Evolutionary conservation across 805 yeast genomes (phyloP).

Genomic region (Candida fluviatilis): DNA sequence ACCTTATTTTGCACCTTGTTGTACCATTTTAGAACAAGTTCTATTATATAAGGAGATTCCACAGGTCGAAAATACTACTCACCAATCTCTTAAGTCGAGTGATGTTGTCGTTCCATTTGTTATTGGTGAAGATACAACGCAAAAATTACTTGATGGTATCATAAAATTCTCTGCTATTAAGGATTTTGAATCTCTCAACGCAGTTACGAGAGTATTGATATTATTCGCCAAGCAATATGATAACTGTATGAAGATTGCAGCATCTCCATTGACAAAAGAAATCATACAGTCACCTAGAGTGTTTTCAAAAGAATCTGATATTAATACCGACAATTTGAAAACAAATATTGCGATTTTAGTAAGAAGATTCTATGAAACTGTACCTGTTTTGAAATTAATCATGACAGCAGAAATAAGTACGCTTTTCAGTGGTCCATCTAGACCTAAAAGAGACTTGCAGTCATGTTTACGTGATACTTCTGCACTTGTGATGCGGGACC

Average conservation of each 20-base stretch:
- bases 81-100: constrained; percentile 9
- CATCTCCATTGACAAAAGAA: constrained; percentile 42
- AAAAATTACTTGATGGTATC: constrained; percentile 41
- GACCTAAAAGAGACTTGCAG: constrained; percentile 41
- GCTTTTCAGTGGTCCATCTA: constrained; percentile 29
- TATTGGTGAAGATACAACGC: constrained; percentile 15
- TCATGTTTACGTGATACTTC: constrained; percentile 47
- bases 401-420: constrained; percentile 50
- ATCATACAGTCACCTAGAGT: constrained; percentile 4
- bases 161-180: constrained; percentile 37
- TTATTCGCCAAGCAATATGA: constrained; percentile 46
- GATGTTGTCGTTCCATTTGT: constrained; percentile 11
- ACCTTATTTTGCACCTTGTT: constrained; percentile 57
- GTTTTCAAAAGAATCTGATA: not conserved
- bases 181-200: constrained; percentile 45
- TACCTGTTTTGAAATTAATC: constrained; percentile 42
- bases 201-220: constrained; percentile 52
- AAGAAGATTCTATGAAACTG: constrained; percentile 68
- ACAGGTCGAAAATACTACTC: constrained; percentile 26
- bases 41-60: constrained; percentile 53
- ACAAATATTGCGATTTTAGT: constrained; percentile 41
- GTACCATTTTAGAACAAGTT: constrained; percentile 53
- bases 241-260: constrained; percentile 37
- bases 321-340: constrained; percentile 8
- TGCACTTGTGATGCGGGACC: constrained; percentile 45